A percentile compares a stretch with the other conserved stretches of the same genome.
phyloP scores from a whole-genome alignment of 1,284 basidiomycete species.

The Ceratobasidium sp. region DNA sequence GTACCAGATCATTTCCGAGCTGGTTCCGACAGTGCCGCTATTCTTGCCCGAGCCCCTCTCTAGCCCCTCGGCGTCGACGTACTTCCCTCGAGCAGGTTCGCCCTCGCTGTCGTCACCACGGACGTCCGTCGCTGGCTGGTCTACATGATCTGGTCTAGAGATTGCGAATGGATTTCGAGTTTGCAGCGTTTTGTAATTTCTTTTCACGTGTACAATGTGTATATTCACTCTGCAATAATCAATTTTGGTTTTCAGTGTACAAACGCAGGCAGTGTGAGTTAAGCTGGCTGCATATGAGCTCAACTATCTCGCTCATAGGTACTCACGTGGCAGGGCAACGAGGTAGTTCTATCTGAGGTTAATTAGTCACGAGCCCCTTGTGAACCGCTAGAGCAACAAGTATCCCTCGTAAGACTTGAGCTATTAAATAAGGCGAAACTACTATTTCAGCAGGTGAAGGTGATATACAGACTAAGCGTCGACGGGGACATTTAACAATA shows the following conservation, averaged over 20 bases:
- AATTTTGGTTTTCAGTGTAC: neutral
- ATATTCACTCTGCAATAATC: slow-evolving; percentile 23
- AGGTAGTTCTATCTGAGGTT: no score
- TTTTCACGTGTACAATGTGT: slow-evolving; percentile 29
- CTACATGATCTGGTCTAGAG: neutral
- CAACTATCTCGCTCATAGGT: no score
- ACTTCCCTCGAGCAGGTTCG: slow-evolving; percentile 62
- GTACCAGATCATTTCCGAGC: slow-evolving; percentile 79
- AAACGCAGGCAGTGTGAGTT: neutral
- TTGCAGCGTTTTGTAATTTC: neutral
- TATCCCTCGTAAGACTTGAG: no score
- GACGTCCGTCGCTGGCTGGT: slow-evolving; percentile 42
- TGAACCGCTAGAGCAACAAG: no score
- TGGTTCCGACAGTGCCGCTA: slow-evolving; percentile 77
- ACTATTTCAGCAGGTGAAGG: no score
- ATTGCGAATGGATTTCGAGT: neutral
- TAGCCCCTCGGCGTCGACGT: slow-evolving; percentile 67
- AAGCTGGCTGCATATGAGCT: neutral
- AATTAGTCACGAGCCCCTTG: no score
- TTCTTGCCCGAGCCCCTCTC: slow-evolving; percentile 67
- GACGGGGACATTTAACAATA: no score
- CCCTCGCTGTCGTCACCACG: slow-evolving; percentile 65
- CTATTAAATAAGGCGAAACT: no score
- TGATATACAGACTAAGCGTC: no score
- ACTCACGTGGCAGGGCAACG: no score